Conservation (phyloP, 192 early-diverging fungal genomes). For the Coemansia sp. region DNA sequence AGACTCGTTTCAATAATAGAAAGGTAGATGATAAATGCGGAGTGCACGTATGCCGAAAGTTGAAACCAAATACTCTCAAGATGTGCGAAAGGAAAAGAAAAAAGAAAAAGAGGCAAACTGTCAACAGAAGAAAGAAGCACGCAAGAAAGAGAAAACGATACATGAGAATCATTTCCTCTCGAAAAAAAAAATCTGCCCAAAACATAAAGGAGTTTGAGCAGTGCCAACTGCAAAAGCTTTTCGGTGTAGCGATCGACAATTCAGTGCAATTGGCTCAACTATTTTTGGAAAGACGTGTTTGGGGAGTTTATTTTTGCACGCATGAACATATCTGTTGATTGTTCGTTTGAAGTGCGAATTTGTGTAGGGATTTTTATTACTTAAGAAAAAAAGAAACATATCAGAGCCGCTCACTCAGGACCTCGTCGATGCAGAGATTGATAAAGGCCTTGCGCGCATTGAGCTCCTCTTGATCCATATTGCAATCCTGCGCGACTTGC, state of each 20-base stretch:
- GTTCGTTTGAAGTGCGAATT: background rate
- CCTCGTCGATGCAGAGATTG: slow-evolving; percentile 80
- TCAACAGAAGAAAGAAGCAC: slow-evolving; percentile 6
- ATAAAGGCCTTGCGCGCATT: slow-evolving; percentile 83
- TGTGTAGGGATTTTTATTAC: background rate
- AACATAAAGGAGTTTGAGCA: background rate
- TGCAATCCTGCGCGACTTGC: slow-evolving; percentile 79
- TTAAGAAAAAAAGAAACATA: background rate
- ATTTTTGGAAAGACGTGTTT: slow-evolving; percentile 9
- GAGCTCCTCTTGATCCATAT: slow-evolving; percentile 74
- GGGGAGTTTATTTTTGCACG: no score
- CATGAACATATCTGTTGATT: background rate
- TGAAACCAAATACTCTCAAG: background rate
- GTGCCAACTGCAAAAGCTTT: background rate
- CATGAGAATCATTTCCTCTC: no score
- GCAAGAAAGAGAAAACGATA: background rate
- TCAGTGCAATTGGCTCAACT: background rate
- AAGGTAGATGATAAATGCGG: background rate
- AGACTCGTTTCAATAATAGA: background rate
- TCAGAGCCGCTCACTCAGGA: slow-evolving; percentile 50
- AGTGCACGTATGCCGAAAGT: background rate
- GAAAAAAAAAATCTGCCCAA: background rate
- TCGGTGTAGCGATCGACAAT: slow-evolving; percentile 1
- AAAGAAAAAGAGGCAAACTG: background rate
- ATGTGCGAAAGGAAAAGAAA: background rate